Evolutionary conservation across 2,329 filamentous ascomycete species (phyloP), one percentile per base, ranked within the genome.

Genomic region (Metarhizium sp.): DNA sequence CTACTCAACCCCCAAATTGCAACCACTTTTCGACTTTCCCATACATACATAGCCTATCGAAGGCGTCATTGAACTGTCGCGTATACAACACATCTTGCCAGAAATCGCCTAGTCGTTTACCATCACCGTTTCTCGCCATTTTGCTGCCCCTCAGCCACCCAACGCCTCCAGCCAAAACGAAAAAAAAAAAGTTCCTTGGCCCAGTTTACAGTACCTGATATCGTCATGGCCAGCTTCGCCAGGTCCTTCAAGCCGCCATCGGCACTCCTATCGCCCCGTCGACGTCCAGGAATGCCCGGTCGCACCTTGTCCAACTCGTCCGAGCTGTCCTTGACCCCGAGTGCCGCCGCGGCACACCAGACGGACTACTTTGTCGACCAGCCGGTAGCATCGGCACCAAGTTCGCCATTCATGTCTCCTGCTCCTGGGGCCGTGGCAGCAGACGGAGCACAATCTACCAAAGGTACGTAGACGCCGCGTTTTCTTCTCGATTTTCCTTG

Each of bases 221-320:
- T 20, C 29, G 43, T n/a, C 53, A 80, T 81, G 78, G 72, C 77
- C 57, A 74, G 69, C 64, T 68, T 79, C 57, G 71, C 74, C 49
- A 74, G 76, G 60, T 78, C 78, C 13, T 73, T 80, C 65, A 72
- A 78, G 60, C 71, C 75, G 7, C 67, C 75, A 45, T 68, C 71
- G 45, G 69, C 70, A 29, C 76, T 75, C 60, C 67, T 77, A 38
- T 69, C 75, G 54, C 71, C 73, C 50, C 63, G 65, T 18, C 68
- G 74, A 58, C 72, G 76, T 46, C 78, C 76, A 40, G 67, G 67
- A 45, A 74, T 74, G 63, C 66, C 73, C 25, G 68, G 70, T 51
- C 73, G 73, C 55, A 72, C 70, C 48, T 65, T 75, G 57, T 79
- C 78, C 54, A 75, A 69, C 62, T 76, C 75, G 13, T 77, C 77